Conservation (phyloP, 2,329 filamentous ascomycete genomes). For the Verticillium longisporum region DNA sequence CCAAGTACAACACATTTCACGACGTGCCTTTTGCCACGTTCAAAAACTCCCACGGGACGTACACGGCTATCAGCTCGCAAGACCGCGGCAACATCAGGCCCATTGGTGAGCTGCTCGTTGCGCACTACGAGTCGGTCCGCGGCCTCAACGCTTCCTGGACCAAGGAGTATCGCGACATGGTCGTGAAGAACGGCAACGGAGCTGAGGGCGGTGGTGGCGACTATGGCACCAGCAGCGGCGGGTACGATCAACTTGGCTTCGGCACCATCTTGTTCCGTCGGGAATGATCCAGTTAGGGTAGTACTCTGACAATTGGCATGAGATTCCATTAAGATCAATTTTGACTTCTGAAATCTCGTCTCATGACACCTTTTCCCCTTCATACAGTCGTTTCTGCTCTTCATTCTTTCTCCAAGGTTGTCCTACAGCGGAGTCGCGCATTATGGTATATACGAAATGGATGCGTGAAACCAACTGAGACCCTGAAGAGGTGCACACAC, state of each 20-base stretch:
- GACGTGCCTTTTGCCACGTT: slow-evolving; percentile 34
- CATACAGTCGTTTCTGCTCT: no score
- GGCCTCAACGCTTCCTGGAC: slow-evolving; percentile 28
- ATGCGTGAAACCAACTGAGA: no score
- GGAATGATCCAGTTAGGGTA: background rate
- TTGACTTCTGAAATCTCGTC: no score
- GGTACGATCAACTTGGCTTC: slow-evolving; percentile 29
- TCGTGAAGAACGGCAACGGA: slow-evolving; percentile 22
- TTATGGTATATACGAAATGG: no score
- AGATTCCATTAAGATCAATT: no score
- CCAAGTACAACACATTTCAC: slow-evolving; percentile 34
- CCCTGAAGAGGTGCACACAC: no score
- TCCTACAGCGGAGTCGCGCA: no score
- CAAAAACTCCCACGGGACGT: slow-evolving; percentile 27
- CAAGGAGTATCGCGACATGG: slow-evolving; percentile 25
- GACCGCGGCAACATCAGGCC: slow-evolving; percentile 27
- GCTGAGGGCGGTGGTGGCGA: slow-evolving; percentile 37
- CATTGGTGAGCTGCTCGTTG: slow-evolving; percentile 29
- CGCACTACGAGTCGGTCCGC: slow-evolving; percentile 30
- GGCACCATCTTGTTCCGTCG: slow-evolving; percentile 21
- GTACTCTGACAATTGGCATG: no score
- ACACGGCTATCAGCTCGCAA: slow-evolving; percentile 22
- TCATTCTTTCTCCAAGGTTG: no score
- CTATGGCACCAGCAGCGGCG: slow-evolving; percentile 31
- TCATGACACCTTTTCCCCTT: no score